A percentile compares a stretch with the other conserved stretches of the same genome.
These are phyloP conservation scores for Microascus cirrosus DNA, from an alignment of 2,329 filamentous ascomycete genomes.

Conservation along the genomic window DNA sequence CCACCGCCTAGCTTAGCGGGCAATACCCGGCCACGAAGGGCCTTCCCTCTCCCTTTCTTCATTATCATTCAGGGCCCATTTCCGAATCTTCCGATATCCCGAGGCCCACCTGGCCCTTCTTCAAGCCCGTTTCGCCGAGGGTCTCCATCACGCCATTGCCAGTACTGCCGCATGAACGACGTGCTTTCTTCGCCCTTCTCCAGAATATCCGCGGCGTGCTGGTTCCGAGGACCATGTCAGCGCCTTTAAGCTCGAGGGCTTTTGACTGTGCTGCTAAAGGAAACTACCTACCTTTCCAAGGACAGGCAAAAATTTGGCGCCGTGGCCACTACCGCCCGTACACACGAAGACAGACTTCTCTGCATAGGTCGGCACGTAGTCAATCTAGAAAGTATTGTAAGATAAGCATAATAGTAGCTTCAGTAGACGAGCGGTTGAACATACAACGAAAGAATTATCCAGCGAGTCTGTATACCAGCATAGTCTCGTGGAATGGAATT, in stretches of 20 bases:
- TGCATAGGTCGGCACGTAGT: conserved; percentile 18
- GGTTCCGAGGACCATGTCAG: neutral
- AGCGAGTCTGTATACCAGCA: conserved; percentile 24
- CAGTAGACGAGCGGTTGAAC: neutral
- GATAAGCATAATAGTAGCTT: neutral
- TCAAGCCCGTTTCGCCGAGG: conserved; percentile 7
- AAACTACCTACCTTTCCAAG: conserved; percentile 17
- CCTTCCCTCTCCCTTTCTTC: too few species aligned
- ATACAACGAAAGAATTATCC: conserved; percentile 19
- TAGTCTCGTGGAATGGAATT: conserved; percentile 15
- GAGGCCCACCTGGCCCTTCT: neutral
- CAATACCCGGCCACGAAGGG: too few species aligned
- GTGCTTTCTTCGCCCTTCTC: conserved; percentile 13
- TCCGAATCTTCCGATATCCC: too few species aligned
- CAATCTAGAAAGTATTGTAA: conserved; percentile 12
- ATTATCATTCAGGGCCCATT: too few species aligned
- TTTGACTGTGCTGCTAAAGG: too few species aligned
- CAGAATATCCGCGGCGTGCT: conserved; percentile 21
- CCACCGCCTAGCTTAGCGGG: too few species aligned
- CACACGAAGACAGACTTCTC: conserved; percentile 19
- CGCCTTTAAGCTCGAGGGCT: too few species aligned
- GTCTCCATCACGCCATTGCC: conserved; percentile 16
- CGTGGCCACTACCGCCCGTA: conserved; percentile 22
- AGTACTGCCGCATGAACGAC: conserved; percentile 17
- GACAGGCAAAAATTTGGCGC: conserved; percentile 22